Base-by-base conservation (phyloP, 805 yeast species). In the Lachancea lanzarotensis region DNA sequence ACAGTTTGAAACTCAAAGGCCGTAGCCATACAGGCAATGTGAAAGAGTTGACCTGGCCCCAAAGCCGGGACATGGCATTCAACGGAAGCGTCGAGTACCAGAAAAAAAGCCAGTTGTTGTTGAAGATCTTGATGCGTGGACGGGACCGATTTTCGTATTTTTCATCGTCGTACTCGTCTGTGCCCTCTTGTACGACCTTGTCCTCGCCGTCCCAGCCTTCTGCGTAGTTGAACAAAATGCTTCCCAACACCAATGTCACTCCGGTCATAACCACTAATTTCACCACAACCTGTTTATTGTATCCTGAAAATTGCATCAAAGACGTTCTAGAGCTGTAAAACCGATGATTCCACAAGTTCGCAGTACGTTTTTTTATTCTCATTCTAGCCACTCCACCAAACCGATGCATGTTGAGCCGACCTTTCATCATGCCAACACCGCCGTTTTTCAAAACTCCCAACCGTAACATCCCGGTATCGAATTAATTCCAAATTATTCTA, bases 41-140 rank as follows among this genome's bases (percentile, higher is more conserved):
- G 37, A 90, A 73, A 45, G 81, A 81, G 61, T 93, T 93, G 46
- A 93, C 75, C 55, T 78, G 80, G 27, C 99, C 99, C 99, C 99
- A 93, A 37, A 91, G 67, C 49, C 99, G 76, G 0, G 97, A 89
- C 29, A 89, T 72, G 1, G 96, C 85, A 60, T 90, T 88, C 60
- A 93, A 74, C 1, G 99, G 99, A 38, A 93, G 71, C 1, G 96
- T 82, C 3, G 89, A 79, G 65, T 93, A 93, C 26, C 93, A 83
- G 58, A 87, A 90, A 45, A 91, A 76, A 35, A 84, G 81, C 97
- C 97, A 90, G 8, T 95, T 83, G 52, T 63, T 60, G 43, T 61
- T 57, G 42, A 61, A 54, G 12, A 65, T 63, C 38, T 52, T 55
- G 19, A 63, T 53, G 17, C 52, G 52, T 12, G 79, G 82, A 2